phyloP scores from a whole-genome alignment of 2,329 filamentous ascomycete genomes.

The Erysiphe pisi region DNA sequence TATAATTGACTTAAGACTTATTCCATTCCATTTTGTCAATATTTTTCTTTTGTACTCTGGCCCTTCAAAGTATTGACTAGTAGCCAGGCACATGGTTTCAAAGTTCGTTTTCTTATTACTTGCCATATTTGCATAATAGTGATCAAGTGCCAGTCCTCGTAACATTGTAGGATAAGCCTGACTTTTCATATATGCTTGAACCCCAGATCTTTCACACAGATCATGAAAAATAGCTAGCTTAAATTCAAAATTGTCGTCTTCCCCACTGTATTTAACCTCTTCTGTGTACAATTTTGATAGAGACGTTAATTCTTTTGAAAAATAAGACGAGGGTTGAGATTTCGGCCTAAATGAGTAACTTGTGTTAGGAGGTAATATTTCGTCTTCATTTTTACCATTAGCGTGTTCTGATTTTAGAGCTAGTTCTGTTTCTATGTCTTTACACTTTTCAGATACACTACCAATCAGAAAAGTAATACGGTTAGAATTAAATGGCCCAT shows the following conservation, averaged over 20 bases:
- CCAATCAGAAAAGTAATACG: neutral
- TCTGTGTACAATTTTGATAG: neutral
- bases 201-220: neutral
- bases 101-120: neutral
- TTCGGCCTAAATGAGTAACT: no score
- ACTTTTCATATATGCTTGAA: neutral
- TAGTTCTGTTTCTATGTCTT: no score
- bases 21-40: conserved; percentile 23
- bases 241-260: neutral
- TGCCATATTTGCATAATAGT: neutral
- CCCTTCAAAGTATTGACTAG: conserved; percentile 16
- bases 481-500: conserved; percentile 8
- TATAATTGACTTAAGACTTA: neutral
- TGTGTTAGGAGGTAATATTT: no score
- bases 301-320: no score
- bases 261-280: neutral
- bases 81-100: neutral
- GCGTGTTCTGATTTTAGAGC: no score
- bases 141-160: neutral
- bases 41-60: conserved; percentile 22
- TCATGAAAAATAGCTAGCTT: neutral
- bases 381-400: no score
- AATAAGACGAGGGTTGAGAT: no score
- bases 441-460: neutral
- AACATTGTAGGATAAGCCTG: neutral